phyloP scores from a whole-genome alignment of 257 asterid species.

The Penstemon barbatus region DNA sequence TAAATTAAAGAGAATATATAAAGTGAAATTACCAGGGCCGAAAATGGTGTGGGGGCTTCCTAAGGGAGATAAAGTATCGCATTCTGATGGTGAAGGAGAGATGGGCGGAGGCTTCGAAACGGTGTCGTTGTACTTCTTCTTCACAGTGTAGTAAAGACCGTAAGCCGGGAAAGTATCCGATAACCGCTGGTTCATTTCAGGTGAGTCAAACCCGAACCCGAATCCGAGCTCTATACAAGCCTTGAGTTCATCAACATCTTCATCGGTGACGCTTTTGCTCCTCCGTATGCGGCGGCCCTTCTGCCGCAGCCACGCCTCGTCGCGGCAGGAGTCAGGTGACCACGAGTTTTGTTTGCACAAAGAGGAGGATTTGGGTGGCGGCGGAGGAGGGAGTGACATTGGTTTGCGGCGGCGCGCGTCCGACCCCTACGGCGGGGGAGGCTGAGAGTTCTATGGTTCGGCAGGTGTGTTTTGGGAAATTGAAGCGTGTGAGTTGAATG shows the following conservation, averaged over 20 bases:
- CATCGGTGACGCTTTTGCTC: slow-evolving; percentile 70
- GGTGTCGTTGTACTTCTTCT: slow-evolving; percentile 49
- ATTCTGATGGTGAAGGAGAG: slow-evolving; percentile 41
- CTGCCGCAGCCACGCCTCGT: slow-evolving; percentile 74
- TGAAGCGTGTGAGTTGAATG: not conserved
- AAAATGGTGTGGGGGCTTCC: slow-evolving; percentile 59
- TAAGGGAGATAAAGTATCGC: slow-evolving; percentile 44
- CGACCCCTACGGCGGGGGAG: slow-evolving; percentile 60
- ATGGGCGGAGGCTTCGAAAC: slow-evolving; percentile 32
- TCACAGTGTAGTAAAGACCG: slow-evolving; percentile 59
- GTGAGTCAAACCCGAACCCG: slow-evolving; percentile 73
- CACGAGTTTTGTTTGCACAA: slow-evolving; percentile 63
- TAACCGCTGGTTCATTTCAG: slow-evolving; percentile 64
- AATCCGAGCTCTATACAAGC: slow-evolving; percentile 65
- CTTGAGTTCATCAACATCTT: slow-evolving; percentile 74
- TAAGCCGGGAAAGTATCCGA: slow-evolving; percentile 77
- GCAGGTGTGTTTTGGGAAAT: not conserved
- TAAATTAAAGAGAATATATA: too few species aligned
- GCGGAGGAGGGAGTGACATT: slow-evolving; percentile 11
- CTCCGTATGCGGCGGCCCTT: slow-evolving; percentile 46
- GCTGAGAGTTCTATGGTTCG: slow-evolving; percentile 35
- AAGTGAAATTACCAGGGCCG: slow-evolving; percentile 42
- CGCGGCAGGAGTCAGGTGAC: slow-evolving; percentile 66
- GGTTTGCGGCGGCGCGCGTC: slow-evolving; percentile 36
- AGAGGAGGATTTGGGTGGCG: slow-evolving; percentile 24